These are phyloP conservation scores for Chlamydomonas schloesseri DNA, from an alignment of 139 green algal genomes.

Conservation along the genomic window DNA sequence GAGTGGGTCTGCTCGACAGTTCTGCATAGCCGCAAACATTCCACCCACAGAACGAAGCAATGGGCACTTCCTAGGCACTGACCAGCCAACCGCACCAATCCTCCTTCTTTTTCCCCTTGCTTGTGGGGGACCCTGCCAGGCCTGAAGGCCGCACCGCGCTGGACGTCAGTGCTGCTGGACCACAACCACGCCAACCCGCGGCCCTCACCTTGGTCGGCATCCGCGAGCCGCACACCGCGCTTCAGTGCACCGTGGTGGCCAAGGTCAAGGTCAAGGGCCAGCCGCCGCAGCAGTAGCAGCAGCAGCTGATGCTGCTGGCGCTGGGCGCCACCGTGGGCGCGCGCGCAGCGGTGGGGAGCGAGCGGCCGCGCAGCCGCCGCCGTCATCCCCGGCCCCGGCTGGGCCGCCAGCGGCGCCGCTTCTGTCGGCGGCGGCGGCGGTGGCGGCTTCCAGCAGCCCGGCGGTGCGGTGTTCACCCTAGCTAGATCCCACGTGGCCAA, in stretches of 20 bases:
- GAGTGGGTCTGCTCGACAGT: no score
- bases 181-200: constrained; percentile 9
- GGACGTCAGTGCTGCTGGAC: constrained; percentile 43
- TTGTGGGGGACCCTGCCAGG: no score
- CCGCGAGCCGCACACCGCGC: constrained; percentile 32
- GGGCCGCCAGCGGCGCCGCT: no score
- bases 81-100: no score
- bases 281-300: constrained; percentile 51
- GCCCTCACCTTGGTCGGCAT: constrained; percentile 17
- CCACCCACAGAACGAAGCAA: no score
- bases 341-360: background rate
- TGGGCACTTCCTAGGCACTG: no score
- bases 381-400: no score
- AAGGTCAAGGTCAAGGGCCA: constrained; percentile 44
- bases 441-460: constrained; percentile 6
- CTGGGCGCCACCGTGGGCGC: constrained; percentile 28
- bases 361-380: background rate
- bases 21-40: no score
- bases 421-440: no score
- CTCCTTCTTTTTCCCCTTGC: no score
- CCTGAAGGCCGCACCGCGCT: constrained; percentile 41
- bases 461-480: constrained; percentile 16
- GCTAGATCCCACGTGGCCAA: constrained; percentile 26
- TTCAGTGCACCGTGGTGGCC: constrained; percentile 15
- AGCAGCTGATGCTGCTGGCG: constrained; percentile 55